phyloP scores from a whole-genome alignment of 176 grass and related monocot species.

The Themeda triandra region DNA sequence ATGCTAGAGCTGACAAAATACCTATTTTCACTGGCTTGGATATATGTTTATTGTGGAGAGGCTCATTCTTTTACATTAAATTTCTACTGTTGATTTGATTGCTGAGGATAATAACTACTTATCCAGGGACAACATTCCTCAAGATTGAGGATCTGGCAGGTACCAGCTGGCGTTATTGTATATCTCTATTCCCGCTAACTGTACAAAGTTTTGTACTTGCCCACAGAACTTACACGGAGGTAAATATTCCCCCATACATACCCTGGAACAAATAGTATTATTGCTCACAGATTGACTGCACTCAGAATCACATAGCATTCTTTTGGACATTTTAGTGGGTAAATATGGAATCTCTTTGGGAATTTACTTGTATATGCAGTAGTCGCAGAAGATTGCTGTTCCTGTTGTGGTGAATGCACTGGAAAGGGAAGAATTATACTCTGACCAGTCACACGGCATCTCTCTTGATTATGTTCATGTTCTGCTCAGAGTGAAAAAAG shows the following conservation, averaged over 20 bases:
- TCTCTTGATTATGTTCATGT: slow-evolving; percentile 9
- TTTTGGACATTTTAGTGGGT: slow-evolving; percentile 33
- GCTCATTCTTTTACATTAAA: slow-evolving; percentile 41
- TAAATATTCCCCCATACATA: slow-evolving; percentile 44
- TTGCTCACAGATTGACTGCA: slow-evolving; percentile 29
- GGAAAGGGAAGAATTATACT: not conserved
- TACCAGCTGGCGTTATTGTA: slow-evolving; percentile 27
- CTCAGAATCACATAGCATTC: slow-evolving; percentile 42
- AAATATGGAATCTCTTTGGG: not conserved
- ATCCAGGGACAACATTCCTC: slow-evolving; percentile 28
- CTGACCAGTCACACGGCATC: not conserved
- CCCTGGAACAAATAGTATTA: slow-evolving; percentile 32
- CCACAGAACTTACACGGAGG: slow-evolving; percentile 42
- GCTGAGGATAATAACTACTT: slow-evolving; percentile 41
- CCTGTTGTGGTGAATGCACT: not conserved
- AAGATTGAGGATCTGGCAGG: slow-evolving; percentile 29
- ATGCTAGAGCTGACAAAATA: slow-evolving; percentile 22
- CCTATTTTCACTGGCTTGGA: slow-evolving; percentile 29
- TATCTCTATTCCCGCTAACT: slow-evolving; percentile 41
- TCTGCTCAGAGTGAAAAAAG: not conserved
- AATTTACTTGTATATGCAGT: slow-evolving; percentile 3
- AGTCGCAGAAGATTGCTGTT: slow-evolving; percentile 4
- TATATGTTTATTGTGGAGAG: slow-evolving; percentile 32
- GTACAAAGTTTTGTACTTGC: slow-evolving; percentile 46
- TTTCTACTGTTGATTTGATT: slow-evolving; percentile 48